Conservation (phyloP, 2,329 filamentous ascomycete species). For the Mariannaea sp. region DNA sequence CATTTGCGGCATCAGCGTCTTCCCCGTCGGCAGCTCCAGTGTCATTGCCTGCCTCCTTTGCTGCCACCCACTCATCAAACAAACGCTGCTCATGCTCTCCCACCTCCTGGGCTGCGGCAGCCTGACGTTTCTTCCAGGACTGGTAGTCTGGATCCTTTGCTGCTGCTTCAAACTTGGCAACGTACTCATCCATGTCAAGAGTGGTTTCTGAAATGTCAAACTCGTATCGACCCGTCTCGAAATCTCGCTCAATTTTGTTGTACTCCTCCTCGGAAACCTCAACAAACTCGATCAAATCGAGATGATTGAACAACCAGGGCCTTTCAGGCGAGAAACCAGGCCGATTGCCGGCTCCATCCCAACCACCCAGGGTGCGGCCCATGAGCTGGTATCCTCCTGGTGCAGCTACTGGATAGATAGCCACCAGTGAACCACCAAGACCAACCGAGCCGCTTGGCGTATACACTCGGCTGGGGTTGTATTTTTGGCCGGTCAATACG, state of each 20-base stretch:
- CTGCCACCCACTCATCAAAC: slow-evolving; percentile 37
- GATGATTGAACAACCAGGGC: slow-evolving; percentile 46
- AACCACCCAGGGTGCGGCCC: slow-evolving; percentile 39
- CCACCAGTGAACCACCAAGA: slow-evolving; percentile 42
- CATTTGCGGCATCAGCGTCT: slow-evolving; percentile 12
- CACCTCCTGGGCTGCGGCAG: slow-evolving; percentile 4
- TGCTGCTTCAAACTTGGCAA: slow-evolving; percentile 12
- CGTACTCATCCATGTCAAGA: slow-evolving; percentile 40
- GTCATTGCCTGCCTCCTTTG: slow-evolving; percentile 18
- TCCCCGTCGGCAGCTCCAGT: slow-evolving; percentile 21
- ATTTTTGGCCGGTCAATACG: slow-evolving; percentile 36
- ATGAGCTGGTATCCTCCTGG: slow-evolving; percentile 48
- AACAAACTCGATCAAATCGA: slow-evolving; percentile 43
- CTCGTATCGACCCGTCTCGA: slow-evolving; percentile 38
- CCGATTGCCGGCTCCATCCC: slow-evolving; percentile 41
- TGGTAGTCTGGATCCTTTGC: background rate
- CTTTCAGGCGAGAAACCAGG: slow-evolving; percentile 34
- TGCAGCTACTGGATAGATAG: slow-evolving; percentile 44
- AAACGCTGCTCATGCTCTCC: slow-evolving; percentile 32
- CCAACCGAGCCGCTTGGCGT: slow-evolving; percentile 45
- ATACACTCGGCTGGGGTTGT: slow-evolving; percentile 42
- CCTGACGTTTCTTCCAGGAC: background rate
- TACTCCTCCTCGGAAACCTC: slow-evolving; percentile 42
- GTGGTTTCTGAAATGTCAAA: slow-evolving; percentile 32
- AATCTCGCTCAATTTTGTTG: slow-evolving; percentile 33